Evolutionary conservation across 352 stramenopile genomes (phyloP).

Genomic region (Globisporangium cylindrosporum): DNA sequence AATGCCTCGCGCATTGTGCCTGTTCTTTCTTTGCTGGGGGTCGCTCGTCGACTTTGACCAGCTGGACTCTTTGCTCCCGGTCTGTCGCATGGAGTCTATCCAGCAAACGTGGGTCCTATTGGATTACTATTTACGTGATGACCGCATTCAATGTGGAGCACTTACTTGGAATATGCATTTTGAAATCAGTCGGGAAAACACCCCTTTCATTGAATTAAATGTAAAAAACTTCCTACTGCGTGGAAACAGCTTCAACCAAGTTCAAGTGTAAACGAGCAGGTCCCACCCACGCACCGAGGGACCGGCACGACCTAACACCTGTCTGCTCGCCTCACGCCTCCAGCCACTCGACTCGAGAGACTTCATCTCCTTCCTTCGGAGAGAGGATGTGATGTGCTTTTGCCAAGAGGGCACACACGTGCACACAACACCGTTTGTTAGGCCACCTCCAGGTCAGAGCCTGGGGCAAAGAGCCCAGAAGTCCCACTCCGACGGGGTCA

Average conservation of each 20-base stretch:
- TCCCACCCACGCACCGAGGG: constrained; percentile 1
- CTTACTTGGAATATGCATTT: too few relatives aligned
- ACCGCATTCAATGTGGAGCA: too few relatives aligned
- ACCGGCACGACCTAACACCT: constrained; percentile 6
- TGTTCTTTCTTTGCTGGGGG: not conserved
- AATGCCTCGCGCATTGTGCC: not conserved
- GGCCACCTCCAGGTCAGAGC: not conserved
- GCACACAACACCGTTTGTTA: not conserved
- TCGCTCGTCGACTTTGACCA: not conserved
- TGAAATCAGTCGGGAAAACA: not conserved
- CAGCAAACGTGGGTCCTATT: not conserved
- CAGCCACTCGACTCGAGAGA: not conserved
- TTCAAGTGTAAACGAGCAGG: constrained; percentile 11
- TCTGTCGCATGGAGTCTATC: not conserved
- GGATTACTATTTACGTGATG: too few relatives aligned
- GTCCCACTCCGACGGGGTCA: not conserved
- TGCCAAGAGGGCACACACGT: not conserved
- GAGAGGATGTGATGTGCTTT: not conserved
- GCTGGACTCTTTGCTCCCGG: not conserved
- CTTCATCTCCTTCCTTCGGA: not conserved
- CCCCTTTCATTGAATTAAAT: not conserved
- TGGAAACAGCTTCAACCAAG: not conserved
- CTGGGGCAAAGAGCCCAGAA: not conserved
- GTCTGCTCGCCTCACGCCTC: not conserved
- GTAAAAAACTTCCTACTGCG: not conserved